phyloP scores from a whole-genome alignment of 257 asterid genomes.

The Buddleja alternifolia region DNA sequence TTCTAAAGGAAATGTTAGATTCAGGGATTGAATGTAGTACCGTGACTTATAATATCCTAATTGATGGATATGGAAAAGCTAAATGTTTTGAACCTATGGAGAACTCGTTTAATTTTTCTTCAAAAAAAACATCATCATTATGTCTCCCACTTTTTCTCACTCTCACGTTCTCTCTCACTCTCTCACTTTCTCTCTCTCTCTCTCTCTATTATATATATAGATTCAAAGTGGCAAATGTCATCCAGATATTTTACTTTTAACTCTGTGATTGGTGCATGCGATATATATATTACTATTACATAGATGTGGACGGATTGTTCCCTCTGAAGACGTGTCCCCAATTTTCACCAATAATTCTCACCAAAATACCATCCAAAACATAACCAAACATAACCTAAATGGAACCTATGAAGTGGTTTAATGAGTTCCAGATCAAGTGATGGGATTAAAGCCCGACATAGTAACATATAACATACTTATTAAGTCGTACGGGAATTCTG shows the following conservation, averaged over 20 bases:
- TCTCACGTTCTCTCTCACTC: too few relatives aligned
- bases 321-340: too few relatives aligned
- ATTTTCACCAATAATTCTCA: too few relatives aligned
- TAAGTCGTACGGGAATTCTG: slow-evolving; percentile 66
- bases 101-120: slow-evolving; percentile 60
- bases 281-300: too few relatives aligned
- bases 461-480: slow-evolving; percentile 76
- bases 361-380: too few relatives aligned
- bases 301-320: slow-evolving; percentile 58
- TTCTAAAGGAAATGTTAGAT: slow-evolving; percentile 65
- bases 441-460: slow-evolving; percentile 81
- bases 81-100: slow-evolving; percentile 68
- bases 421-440: slow-evolving; percentile 78
- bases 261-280: slow-evolving; percentile 80
- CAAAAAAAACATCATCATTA: too few relatives aligned
- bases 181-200: too few relatives aligned
- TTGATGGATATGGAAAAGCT: slow-evolving; percentile 92
- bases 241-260: slow-evolving; percentile 82
- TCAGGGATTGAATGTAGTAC: slow-evolving; percentile 61
- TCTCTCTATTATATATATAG: too few relatives aligned
- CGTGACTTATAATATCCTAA: slow-evolving; percentile 68
- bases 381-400: too few relatives aligned
- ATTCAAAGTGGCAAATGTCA: slow-evolving; percentile 55
- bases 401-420: slow-evolving; percentile 95
- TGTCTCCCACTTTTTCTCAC: too few relatives aligned